Conservation (phyloP, 768 basidiomycete genomes). For the Suillus tomentosus region DNA sequence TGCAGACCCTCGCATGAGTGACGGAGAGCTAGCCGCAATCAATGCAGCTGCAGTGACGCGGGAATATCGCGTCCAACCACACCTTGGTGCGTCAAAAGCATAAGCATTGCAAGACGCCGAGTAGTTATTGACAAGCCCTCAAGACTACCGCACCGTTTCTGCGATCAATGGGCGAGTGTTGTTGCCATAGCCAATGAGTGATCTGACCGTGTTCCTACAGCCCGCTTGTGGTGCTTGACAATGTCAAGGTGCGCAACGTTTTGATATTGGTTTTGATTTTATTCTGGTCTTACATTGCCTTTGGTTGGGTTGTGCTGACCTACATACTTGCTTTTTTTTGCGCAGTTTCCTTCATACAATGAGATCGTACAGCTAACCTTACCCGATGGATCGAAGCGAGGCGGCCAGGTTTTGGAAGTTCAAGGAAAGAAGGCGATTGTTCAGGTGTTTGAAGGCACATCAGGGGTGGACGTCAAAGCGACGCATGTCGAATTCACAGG, state of each 20-base stretch:
- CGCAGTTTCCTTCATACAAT: conserved; percentile 94
- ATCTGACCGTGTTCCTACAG: conserved; percentile 42
- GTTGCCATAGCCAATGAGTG: conserved; percentile 12
- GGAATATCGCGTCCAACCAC: conserved; percentile 87
- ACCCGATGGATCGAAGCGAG: conserved; percentile 92
- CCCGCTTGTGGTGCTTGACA: conserved; percentile 94
- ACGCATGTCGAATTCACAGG: conserved; percentile 99
- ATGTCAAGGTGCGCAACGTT: conserved; percentile 78
- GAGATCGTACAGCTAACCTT: conserved; percentile 96
- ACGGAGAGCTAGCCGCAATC: conserved; percentile 74
- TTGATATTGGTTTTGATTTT: conserved; percentile 1
- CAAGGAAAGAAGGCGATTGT: conserved; percentile 99
- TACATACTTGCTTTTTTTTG: conserved; percentile 10
- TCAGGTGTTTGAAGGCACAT: conserved; percentile 98
- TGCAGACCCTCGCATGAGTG: conserved; percentile 61
- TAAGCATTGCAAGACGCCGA: conserved; percentile 14
- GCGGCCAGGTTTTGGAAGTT: conserved; percentile 97
- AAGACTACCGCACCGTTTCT: conserved; percentile 98
- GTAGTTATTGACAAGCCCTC: conserved; percentile 14
- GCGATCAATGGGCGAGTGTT: conserved; percentile 89
- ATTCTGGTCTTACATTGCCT: conserved; percentile 3
- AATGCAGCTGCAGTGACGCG: conserved; percentile 89
- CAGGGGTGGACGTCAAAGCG: conserved; percentile 95
- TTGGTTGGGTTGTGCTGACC: conserved; percentile 18
- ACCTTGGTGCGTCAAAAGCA: conserved; percentile 63